phyloP scores from a whole-genome alignment of 176 grass and related monocot species.

The Microstegium vimineum region DNA sequence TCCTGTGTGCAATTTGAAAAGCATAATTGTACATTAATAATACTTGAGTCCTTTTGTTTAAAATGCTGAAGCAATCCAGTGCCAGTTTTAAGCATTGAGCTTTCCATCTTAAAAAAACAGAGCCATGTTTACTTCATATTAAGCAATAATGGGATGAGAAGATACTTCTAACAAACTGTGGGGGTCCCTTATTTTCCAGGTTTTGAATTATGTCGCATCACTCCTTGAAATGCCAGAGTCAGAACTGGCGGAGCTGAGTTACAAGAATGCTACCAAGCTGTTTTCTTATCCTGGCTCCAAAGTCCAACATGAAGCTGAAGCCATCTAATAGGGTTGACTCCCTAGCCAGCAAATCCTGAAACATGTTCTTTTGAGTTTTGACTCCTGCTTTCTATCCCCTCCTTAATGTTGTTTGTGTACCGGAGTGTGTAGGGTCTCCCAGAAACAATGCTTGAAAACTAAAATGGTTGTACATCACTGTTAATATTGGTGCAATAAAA shows the following conservation, averaged over 20 bases:
- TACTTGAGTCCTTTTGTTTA: neutral
- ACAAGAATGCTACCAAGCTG: slow-evolving; percentile 63
- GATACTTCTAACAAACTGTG: neutral
- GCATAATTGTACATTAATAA: neutral
- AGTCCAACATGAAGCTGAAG: slow-evolving; percentile 35
- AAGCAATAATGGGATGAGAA: neutral
- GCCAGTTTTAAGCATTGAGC: neutral
- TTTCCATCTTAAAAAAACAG: neutral
- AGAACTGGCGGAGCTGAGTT: slow-evolving; percentile 68
- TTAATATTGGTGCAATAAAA: neutral
- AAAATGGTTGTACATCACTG: neutral
- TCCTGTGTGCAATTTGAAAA: neutral
- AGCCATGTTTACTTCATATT: neutral
- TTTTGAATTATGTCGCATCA: slow-evolving; percentile 60
- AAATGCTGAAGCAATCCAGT: neutral
- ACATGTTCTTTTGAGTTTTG: slow-evolving; percentile 16
- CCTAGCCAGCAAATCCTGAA: neutral
- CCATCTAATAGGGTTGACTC: neutral
- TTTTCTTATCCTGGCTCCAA: slow-evolving; percentile 94
- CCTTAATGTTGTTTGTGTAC: neutral
- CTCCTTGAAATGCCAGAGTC: slow-evolving; percentile 73
- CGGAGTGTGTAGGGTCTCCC: neutral
- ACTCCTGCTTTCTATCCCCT: neutral
- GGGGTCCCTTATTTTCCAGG: slow-evolving; percentile 26
- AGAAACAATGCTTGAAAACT: neutral